Evolutionary conservation across 108 stramenopile species (phyloP).

Genomic region (Cyclotella baltica): DNA sequence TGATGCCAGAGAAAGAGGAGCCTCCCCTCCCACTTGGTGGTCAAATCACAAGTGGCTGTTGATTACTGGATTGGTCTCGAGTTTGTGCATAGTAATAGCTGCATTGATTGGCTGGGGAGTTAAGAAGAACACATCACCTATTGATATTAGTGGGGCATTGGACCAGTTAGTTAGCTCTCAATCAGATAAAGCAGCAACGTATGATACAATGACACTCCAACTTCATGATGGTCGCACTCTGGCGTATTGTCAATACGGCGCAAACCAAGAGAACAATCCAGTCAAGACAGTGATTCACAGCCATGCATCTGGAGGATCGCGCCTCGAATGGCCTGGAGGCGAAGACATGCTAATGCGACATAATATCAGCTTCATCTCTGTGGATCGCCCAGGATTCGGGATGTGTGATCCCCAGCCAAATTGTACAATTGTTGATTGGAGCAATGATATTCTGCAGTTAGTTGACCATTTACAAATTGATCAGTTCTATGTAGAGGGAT

Average conservation of each 20-base stretch:
- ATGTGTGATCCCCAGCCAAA: neutral
- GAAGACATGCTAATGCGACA: neutral
- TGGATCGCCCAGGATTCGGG: constrained; percentile 12
- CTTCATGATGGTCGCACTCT: neutral
- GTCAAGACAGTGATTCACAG: constrained; percentile 2
- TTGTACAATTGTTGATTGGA: neutral
- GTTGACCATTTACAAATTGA: constrained; percentile 3
- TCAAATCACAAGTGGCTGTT: too few species aligned
- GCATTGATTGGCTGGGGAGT: neutral
- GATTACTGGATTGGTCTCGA: neutral
- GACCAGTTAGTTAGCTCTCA: neutral
- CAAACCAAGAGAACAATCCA: neutral
- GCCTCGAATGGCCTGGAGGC: constrained; percentile 5
- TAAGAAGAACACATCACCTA: neutral
- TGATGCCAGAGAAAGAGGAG: too few species aligned
- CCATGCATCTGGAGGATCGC: constrained; percentile 6
- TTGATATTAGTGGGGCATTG: neutral
- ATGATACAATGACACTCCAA: neutral
- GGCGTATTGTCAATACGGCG: neutral
- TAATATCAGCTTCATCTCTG: constrained; percentile 2
- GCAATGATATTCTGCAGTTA: neutral
- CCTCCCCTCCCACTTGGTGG: too few species aligned
- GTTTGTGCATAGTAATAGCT: neutral
- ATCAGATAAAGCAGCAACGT: too few species aligned
- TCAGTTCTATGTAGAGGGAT: constrained; percentile 17